phyloP scores from a whole-genome alignment of 768 basidiomycete genomes.

The Solioccasus polychromus region DNA sequence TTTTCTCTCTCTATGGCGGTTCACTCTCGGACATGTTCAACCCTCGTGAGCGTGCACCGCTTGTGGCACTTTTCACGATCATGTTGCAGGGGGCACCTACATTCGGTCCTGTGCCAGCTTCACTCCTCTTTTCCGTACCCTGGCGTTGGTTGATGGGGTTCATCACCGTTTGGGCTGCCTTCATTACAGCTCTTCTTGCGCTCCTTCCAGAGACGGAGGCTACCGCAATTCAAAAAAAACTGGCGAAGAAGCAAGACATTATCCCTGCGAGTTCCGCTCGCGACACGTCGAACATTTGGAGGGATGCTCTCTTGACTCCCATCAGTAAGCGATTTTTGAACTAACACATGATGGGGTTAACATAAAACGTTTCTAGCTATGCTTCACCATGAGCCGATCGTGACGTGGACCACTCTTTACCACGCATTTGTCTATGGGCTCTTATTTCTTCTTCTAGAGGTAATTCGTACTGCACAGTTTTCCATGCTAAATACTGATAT shows the following conservation, averaged over 20 bases:
- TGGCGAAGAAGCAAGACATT: constrained; percentile 12
- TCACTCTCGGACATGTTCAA: constrained; percentile 30
- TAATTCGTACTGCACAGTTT: background rate
- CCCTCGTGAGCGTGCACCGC: constrained; percentile 26
- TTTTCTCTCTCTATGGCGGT: constrained; percentile 31
- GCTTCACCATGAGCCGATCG: constrained; percentile 24
- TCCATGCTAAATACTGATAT: background rate
- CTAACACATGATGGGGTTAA: background rate
- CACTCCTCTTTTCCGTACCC: constrained; percentile 20
- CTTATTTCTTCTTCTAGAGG: constrained; percentile 30
- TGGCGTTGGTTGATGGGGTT: constrained; percentile 29
- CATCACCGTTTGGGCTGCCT: constrained; percentile 22
- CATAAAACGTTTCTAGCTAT: constrained; percentile 14
- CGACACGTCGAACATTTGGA: constrained; percentile 16
- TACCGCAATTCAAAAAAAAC: constrained; percentile 15
- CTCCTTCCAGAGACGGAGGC: constrained; percentile 29
- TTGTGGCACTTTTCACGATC: constrained; percentile 29
- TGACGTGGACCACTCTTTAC: constrained; percentile 26
- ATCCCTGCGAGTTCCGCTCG: background rate
- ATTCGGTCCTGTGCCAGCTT: constrained; percentile 26
- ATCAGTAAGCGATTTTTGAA: constrained; percentile 19
- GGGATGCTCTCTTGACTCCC: constrained; percentile 21
- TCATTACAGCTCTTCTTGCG: constrained; percentile 13
- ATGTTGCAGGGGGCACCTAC: constrained; percentile 31
- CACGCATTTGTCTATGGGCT: constrained; percentile 29